A percentile compares a stretch with the other conserved stretches of the same genome.
Conservation (phyloP, 495 filamentous ascomycete species). For the Aspergillus olivimuriae region DNA sequence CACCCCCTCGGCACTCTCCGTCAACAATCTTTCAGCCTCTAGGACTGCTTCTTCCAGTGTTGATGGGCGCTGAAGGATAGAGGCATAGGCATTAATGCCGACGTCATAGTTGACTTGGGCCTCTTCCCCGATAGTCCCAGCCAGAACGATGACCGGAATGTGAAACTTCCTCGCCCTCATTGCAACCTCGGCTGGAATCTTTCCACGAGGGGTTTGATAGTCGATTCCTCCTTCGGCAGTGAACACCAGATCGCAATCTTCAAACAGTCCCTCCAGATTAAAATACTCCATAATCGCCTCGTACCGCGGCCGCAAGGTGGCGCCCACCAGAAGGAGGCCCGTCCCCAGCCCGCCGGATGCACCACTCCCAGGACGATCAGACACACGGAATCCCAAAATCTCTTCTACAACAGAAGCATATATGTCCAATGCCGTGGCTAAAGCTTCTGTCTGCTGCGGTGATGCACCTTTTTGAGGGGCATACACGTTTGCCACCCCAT, state of each 20-base stretch:
- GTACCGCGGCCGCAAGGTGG: conserved; percentile 7
- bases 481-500: conserved; percentile 6
- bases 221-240: conserved; percentile 10
- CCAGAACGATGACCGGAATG: conserved; percentile 8
- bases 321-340: conserved; percentile 6
- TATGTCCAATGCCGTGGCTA: conserved; percentile 1
- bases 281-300: conserved; percentile 9
- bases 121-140: conserved; percentile 3
- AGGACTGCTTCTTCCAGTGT: conserved; percentile 7
- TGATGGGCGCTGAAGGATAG: conserved; percentile 9
- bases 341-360: conserved; percentile 9
- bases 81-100: conserved; percentile 7
- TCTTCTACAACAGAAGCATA: conserved; percentile 3
- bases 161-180: conserved; percentile 4
- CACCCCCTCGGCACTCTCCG: conserved; percentile 5
- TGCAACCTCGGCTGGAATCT: conserved; percentile 9
- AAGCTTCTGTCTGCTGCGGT: conserved; percentile 1
- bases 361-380: conserved; percentile 6
- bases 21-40: conserved; percentile 5
- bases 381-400: conserved; percentile 1
- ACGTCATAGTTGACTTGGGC: conserved; percentile 6
- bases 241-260: conserved; percentile 5
- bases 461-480: conserved; percentile 7
- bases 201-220: conserved; percentile 7
- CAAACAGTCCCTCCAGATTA: background rate